A percentile compares a stretch with the other conserved stretches of the same genome.
These are phyloP conservation scores for Paraphaeosphaeria sporulosa DNA, from an alignment of 2,329 filamentous ascomycete genomes.

Conservation along the genomic window DNA sequence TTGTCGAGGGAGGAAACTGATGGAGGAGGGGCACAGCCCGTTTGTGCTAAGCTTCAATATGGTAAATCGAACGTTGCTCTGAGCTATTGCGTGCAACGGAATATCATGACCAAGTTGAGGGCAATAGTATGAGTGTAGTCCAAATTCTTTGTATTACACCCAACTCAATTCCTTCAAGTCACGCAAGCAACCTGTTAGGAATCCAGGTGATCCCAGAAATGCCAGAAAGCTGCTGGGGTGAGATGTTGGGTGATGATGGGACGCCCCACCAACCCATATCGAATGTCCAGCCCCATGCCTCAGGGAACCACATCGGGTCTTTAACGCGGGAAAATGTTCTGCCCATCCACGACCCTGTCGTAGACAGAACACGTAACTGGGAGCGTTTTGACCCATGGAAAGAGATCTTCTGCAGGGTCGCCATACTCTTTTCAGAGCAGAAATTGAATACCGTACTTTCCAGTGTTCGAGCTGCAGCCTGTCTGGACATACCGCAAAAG, in stretches of 20 bases:
- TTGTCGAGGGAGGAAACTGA: too few species aligned
- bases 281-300: not conserved
- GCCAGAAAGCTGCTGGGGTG: not conserved
- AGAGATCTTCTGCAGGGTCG: not conserved
- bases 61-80: too few species aligned
- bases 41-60: too few species aligned
- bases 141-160: not conserved
- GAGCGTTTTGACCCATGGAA: not conserved
- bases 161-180: not conserved
- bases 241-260: not conserved
- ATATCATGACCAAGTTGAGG: too few species aligned
- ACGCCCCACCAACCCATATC: not conserved
- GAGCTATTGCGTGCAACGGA: too few species aligned
- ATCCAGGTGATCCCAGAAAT: not conserved
- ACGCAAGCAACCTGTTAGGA: not conserved
- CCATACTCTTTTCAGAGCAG: not conserved
- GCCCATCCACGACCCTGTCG: too few species aligned
- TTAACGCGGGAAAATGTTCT: too few species aligned
- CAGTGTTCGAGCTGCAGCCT: too few species aligned
- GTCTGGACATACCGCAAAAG: too few species aligned
- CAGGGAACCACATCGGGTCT: not conserved
- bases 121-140: too few species aligned
- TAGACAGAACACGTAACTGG: not conserved
- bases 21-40: too few species aligned
- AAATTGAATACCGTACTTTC: not conserved